Conservation (phyloP, 768 basidiomycete genomes). For the Leccinum imitatum region DNA sequence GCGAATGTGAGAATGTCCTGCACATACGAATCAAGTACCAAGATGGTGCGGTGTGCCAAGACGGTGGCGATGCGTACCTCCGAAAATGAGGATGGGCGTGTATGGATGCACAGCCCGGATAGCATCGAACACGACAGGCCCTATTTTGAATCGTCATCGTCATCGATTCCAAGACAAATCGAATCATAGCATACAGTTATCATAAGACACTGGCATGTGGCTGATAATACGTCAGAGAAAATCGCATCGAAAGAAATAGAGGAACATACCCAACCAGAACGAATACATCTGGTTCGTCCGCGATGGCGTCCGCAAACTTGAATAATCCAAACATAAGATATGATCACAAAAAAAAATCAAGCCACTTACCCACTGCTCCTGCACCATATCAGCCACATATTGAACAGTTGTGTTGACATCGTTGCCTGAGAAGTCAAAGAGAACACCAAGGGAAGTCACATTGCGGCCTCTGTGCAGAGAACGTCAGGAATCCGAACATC, state of each 20-base stretch:
- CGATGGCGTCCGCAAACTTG: constrained; percentile 76
- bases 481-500: background rate
- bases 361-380: constrained; percentile 68
- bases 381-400: constrained; percentile 68
- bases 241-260: background rate
- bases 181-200: constrained; percentile 52
- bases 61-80: constrained; percentile 41
- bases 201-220: constrained; percentile 78
- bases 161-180: background rate
- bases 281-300: constrained; percentile 81
- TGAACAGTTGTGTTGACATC: constrained; percentile 74
- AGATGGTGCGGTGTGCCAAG: background rate
- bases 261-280: constrained; percentile 58
- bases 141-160: constrained; percentile 34
- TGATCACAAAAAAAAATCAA: background rate
- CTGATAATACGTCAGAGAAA: constrained; percentile 34
- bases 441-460: constrained; percentile 78
- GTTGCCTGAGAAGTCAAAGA: constrained; percentile 76
- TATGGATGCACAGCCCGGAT: constrained; percentile 68
- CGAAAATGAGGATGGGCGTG: constrained; percentile 82
- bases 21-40: background rate
- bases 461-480: constrained; percentile 49
- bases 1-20: constrained; percentile 50
- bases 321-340: background rate
- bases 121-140: constrained; percentile 71